Percentiles rank a stretch among this genome's conserved stretches.
Evolutionary conservation across 345 rosid species (phyloP).

Genomic region (Aegle marmelos): DNA sequence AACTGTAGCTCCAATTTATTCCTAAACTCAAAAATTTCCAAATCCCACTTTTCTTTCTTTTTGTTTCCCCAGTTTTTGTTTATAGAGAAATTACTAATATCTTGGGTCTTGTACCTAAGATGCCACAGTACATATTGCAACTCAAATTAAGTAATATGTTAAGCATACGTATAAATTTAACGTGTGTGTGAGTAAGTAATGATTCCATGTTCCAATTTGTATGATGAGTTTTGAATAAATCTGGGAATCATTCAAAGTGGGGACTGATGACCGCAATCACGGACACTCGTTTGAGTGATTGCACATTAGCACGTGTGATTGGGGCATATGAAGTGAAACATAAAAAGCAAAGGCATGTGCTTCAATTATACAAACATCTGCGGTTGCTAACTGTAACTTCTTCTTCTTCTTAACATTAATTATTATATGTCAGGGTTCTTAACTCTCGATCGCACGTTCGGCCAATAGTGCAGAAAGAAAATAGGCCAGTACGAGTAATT

Average conservation of each 20-base stretch:
- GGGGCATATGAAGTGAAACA: constrained; percentile 1
- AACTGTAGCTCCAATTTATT: constrained; percentile 39
- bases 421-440: background rate
- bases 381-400: background rate
- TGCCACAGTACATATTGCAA: background rate
- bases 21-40: constrained; percentile 21
- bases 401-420: background rate
- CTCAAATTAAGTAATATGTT: background rate
- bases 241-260: constrained; percentile 9
- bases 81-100: background rate
- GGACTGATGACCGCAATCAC: constrained; percentile 35
- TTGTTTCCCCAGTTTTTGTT: background rate
- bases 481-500: background rate
- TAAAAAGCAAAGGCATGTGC: constrained; percentile 5
- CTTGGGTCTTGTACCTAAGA: constrained; percentile 12
- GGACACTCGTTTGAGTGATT: constrained; percentile 22
- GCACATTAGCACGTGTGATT: constrained; percentile 36
- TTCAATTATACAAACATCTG: constrained; percentile 17
- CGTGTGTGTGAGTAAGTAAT: constrained; percentile 18
- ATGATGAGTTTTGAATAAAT: constrained; percentile 36
- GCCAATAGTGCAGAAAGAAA: background rate
- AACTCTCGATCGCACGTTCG: background rate
- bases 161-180: background rate
- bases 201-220: constrained; percentile 26
- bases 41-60: constrained; percentile 12